Evolutionary conservation across 2,329 filamentous ascomycete species (phyloP), one percentile per base, ranked within the genome.

Genomic region (Aquanectria penicillioides): DNA sequence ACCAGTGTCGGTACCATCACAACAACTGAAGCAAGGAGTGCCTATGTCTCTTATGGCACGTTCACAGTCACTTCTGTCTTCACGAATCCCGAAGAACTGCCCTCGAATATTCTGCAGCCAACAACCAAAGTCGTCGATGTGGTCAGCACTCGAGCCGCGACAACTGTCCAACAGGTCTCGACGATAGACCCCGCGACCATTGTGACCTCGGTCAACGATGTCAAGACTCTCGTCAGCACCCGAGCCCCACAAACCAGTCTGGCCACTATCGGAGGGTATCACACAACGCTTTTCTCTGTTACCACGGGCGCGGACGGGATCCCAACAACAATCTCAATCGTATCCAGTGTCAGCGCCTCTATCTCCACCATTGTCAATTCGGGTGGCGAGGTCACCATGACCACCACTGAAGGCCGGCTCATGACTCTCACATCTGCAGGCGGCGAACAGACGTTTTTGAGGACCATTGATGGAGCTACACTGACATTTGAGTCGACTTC

Each of bases 131-230:
- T 41, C 5, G 36, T 40, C 15, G 26, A 52, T 10, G 38, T 53
- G 6, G 38, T 53, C 15, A 53, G n/a, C 28, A 53, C 49, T 12
- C 38, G 29, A 12, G 38, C 49, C 17, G 49, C 47, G 20, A 50
- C 47, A 2, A 50, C 47, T 4, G 31, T 50, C 13, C 34, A 40
- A 20, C 38, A 10, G 23, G 47, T 50, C 4, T 23, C 43, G 26
- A 53, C 36, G 8, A 6, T 53, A 11, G 49, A n/a, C 6, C 38
- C 38, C 4, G 15, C 23, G 22, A 43, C 20, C 11, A 29, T 43
- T 12, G 23, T 43, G 8, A n/a, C n/a, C n/a, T n/a, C n/a, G n/a
- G 37, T 40, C 20, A 13, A 17, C 37, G 37, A 40, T 5, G 18
- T 40, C 17, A 20, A 40, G 25, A 40, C 37, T 11, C 10, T n/a